These are phyloP conservation scores for Colletotrichum musae DNA, from an alignment of 2,329 filamentous ascomycete species.

Conservation along the genomic window DNA sequence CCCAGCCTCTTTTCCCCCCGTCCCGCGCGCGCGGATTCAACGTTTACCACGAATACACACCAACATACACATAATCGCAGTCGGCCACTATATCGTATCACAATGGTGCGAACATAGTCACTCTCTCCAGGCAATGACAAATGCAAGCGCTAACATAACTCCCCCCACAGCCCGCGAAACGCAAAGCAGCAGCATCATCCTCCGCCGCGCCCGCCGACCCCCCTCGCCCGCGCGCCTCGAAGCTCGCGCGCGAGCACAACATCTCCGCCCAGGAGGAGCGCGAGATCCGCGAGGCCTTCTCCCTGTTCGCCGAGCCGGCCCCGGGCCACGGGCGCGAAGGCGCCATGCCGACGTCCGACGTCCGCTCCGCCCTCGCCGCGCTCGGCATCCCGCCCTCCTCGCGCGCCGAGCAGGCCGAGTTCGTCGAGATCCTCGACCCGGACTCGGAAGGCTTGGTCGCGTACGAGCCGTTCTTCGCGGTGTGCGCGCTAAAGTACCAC, in stretches of 20 bases:
- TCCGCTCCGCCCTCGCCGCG: constrained; percentile 83
- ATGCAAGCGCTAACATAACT: not conserved
- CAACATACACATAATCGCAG: not conserved
- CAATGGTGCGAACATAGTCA: constrained; percentile 12
- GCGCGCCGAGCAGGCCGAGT: constrained; percentile 79
- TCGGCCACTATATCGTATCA: not conserved
- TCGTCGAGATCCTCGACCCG: constrained; percentile 86
- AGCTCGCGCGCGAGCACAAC: constrained; percentile 92
- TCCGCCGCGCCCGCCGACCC: constrained; percentile 50
- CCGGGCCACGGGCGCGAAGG: constrained; percentile 74
- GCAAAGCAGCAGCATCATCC: constrained; percentile 55
- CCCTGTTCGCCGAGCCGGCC: constrained; percentile 81
- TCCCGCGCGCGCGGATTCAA: not conserved
- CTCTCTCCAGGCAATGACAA: too few relatives aligned
- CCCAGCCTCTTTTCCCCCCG: not conserved
- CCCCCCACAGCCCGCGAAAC: constrained; percentile 65
- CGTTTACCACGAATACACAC: not conserved
- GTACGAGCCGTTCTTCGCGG: constrained; percentile 87
- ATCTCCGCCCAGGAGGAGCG: constrained; percentile 86
- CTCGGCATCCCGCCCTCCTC: constrained; percentile 79
- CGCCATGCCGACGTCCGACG: constrained; percentile 76
- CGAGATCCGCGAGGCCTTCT: constrained; percentile 92
- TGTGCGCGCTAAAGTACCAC: constrained; percentile 89
- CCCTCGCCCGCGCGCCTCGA: constrained; percentile 75
- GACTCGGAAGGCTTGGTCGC: constrained; percentile 82